Evolutionary conservation across 305 asterid species (phyloP).

Genomic region (Stenogyne calaminthoides): DNA sequence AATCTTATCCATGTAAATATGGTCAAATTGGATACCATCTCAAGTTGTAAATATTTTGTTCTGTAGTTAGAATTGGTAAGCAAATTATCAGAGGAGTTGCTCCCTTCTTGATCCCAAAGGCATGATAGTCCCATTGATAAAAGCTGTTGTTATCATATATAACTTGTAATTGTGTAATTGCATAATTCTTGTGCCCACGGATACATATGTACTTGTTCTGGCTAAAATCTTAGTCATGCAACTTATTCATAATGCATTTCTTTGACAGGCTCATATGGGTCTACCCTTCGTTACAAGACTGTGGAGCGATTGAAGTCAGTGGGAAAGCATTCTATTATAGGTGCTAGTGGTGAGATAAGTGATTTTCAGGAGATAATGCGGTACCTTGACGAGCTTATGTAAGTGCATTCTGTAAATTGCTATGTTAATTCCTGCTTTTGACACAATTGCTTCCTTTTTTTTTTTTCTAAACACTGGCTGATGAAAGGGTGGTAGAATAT

Average conservation of each 20-base stretch:
- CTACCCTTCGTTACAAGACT: slow-evolving; percentile 88
- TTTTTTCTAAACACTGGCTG: background rate
- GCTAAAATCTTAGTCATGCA: slow-evolving; percentile 11
- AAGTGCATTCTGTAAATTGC: slow-evolving; percentile 32
- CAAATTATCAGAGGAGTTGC: background rate
- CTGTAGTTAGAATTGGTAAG: slow-evolving; percentile 1
- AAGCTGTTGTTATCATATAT: background rate
- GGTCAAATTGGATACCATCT: background rate
- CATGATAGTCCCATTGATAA: slow-evolving; percentile 8
- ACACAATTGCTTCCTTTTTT: background rate
- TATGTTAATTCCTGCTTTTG: background rate
- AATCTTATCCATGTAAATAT: background rate
- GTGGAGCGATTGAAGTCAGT: slow-evolving; percentile 87
- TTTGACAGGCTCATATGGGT: slow-evolving; percentile 83
- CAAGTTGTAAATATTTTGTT: background rate
- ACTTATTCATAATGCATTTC: slow-evolving; percentile 14
- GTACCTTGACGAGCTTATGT: slow-evolving; percentile 83
- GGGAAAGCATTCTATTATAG: slow-evolving; percentile 92
- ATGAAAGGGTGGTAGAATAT: background rate
- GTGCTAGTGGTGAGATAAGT: slow-evolving; percentile 97
- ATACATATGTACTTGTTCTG: background rate
- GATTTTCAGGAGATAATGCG: slow-evolving; percentile 93
- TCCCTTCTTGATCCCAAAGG: background rate
- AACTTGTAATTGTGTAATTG: slow-evolving; percentile 12
- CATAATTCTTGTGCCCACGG: background rate